Base-by-base conservation (phyloP, 192 early-diverging fungal species). In the Coemansia sp. region DNA sequence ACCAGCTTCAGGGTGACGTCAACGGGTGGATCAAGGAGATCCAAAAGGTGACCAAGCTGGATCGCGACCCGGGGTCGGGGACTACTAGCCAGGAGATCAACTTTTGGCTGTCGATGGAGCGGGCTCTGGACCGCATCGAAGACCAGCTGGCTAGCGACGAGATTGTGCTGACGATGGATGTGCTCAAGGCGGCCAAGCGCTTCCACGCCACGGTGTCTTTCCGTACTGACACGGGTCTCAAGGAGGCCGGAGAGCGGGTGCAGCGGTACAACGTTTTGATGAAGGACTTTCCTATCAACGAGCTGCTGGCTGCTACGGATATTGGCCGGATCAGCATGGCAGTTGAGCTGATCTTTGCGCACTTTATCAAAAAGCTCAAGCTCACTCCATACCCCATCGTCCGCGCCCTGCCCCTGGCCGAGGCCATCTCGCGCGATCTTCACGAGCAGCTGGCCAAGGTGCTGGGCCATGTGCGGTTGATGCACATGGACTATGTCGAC, bases 21-120 rank as follows among this genome's bases (percentile, higher is more conserved):
- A 98, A 99, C 69, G 91, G 90, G 6, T 99, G 98, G 98, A 94
- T 98, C 78, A 96, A 95, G 72, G 98, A 99, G 77, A 99, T 99
- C 74, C 96, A 99, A 71, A 98, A 98, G 71, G 97, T 99, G 17
- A 98, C 97, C 44, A 93, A 95, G 71, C 88, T 99, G 56, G 86
- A 88, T 46, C 89, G 98, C 59, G 98, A 99, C 65, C 94, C 96
- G 13, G 79, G 89, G 1, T 92, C 91, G 20, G 96, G 95, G 10
- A 92, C 93, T 5, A 95, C 97, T 24, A 91, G 91, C 55, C 95
- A 98, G 82, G 98, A 99, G 80, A 96, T 99, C 81, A 97, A 96
- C 82, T 99, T 99, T 78, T 99, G 98, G 98, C 84, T 97, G 36
- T 91, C 90, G 60, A 96, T 99, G 95, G 98, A 99, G 78, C 85